phyloP scores from a whole-genome alignment of 2,329 filamentous ascomycete genomes.

The Trichoderma sp. region DNA sequence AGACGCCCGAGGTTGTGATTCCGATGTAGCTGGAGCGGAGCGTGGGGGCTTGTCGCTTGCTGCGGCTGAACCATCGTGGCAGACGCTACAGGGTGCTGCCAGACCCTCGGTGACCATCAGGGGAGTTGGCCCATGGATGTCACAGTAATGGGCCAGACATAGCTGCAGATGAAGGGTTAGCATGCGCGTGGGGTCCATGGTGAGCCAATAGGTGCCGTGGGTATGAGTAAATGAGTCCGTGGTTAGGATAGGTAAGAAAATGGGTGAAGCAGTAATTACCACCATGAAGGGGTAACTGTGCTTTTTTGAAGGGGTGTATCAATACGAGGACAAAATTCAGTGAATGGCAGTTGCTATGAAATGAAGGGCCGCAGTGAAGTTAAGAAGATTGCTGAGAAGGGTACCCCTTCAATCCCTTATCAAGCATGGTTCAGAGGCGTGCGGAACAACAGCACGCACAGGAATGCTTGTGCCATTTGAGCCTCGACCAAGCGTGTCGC shows the following conservation, averaged over 20 bases:
- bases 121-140: slow-evolving; percentile 66
- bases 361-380: not conserved
- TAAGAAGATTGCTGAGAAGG: not conserved
- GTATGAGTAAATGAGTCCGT: not conserved
- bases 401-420: slow-evolving; percentile 11
- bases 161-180: slow-evolving; percentile 51
- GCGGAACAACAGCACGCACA: slow-evolving; percentile 3
- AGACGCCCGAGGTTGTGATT: slow-evolving; percentile 34
- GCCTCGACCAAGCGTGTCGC: slow-evolving; percentile 7
- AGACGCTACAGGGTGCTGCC: slow-evolving; percentile 58
- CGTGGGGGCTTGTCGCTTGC: slow-evolving; percentile 36
- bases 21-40: slow-evolving; percentile 39
- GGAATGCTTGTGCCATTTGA: slow-evolving; percentile 17
- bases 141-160: slow-evolving; percentile 69
- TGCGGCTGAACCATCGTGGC: slow-evolving; percentile 44
- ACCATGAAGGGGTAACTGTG: not conserved
- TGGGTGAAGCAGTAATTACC: not conserved
- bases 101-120: slow-evolving; percentile 68
- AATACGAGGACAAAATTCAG: not conserved
- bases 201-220: not conserved
- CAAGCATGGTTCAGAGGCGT: not conserved
- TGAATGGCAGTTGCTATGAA: not conserved
- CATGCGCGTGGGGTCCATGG: slow-evolving; percentile 30
- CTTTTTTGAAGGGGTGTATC: not conserved
- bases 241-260: not conserved